phyloP scores from a whole-genome alignment of 176 grass and related monocot species.

The Luzula sylvatica region DNA sequence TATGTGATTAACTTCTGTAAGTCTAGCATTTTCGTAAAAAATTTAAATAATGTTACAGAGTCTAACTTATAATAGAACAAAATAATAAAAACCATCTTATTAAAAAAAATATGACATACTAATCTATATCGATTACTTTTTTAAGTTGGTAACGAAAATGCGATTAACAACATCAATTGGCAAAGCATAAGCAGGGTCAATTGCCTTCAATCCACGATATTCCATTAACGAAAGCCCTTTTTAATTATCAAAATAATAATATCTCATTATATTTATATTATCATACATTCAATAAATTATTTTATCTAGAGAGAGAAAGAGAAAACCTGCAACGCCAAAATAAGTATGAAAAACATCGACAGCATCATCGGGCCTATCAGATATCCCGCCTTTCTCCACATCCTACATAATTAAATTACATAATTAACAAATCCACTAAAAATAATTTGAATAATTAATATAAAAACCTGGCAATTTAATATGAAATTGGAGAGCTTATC shows the following conservation, averaged over 20 bases:
- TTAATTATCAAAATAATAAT: slow-evolving; percentile 27
- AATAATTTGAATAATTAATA: not conserved
- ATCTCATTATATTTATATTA: too few relatives aligned
- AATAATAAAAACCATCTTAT: too few relatives aligned
- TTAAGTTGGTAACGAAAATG: slow-evolving; percentile 75
- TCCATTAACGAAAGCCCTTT: slow-evolving; percentile 89
- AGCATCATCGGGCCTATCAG: slow-evolving; percentile 83
- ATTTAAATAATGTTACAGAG: too few relatives aligned
- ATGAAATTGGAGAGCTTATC: slow-evolving; percentile 81
- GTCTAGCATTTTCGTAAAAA: too few relatives aligned
- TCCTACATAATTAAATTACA: slow-evolving; percentile 37
- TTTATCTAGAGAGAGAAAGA: too few relatives aligned
- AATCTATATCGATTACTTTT: too few relatives aligned
- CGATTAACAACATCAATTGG: slow-evolving; percentile 82
- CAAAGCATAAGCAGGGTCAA: slow-evolving; percentile 79
- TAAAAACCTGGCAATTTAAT: slow-evolving; percentile 83
- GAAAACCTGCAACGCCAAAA: slow-evolving; percentile 86
- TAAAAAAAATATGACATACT: too few relatives aligned
- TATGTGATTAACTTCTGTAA: too few relatives aligned
- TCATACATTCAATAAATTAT: too few relatives aligned
- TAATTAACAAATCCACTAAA: too few relatives aligned
- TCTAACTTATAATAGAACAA: too few relatives aligned
- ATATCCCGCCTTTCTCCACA: slow-evolving; percentile 84
- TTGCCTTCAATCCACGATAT: slow-evolving; percentile 81
- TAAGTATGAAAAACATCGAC: slow-evolving; percentile 85